Evolutionary conservation across 768 basidiomycete species (phyloP).

Genomic region (Hygrophorus russula): DNA sequence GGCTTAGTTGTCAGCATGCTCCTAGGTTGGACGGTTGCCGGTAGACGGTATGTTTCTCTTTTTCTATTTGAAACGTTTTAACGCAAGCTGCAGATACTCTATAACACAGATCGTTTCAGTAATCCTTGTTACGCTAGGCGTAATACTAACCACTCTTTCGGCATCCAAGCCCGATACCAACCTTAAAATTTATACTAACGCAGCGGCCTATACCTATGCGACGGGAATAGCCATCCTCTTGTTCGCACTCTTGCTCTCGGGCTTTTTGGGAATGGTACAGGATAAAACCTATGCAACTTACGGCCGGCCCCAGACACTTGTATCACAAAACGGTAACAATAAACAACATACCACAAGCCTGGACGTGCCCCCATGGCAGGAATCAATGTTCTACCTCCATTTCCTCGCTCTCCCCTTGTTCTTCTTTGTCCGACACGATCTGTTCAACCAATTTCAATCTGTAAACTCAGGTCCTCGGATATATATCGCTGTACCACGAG

Average conservation of each 20-base stretch:
- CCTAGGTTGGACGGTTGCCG: conserved; percentile 57
- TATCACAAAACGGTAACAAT: conserved; percentile 15
- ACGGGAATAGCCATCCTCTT: conserved; percentile 66
- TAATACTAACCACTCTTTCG: conserved; percentile 73
- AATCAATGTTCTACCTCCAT: conserved; percentile 88
- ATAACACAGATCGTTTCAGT: conserved; percentile 60
- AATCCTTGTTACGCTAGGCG: conserved; percentile 69
- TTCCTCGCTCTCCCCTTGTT: conserved; percentile 75
- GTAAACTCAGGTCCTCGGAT: conserved; percentile 30
- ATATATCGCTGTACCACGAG: conserved; percentile 15
- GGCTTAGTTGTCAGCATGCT: conserved; percentile 79
- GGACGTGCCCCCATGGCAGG: conserved; percentile 53
- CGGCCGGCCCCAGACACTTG: conserved; percentile 7
- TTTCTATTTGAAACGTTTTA: background rate
- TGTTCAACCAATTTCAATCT: conserved; percentile 32
- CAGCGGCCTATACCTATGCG: conserved; percentile 36
- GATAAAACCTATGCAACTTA: conserved; percentile 56
- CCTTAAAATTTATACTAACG: background rate
- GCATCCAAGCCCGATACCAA: conserved; percentile 26
- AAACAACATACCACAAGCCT: conserved; percentile 5
- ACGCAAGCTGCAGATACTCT: conserved; percentile 41
- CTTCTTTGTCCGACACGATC: conserved; percentile 41
- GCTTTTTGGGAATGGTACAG: conserved; percentile 75
- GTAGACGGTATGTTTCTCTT: conserved; percentile 40
- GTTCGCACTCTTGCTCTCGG: conserved; percentile 69